Evolutionary conservation across 495 filamentous ascomycete genomes (phyloP), one percentile per base, ranked within the genome.

Genomic region (Podospora australis): DNA sequence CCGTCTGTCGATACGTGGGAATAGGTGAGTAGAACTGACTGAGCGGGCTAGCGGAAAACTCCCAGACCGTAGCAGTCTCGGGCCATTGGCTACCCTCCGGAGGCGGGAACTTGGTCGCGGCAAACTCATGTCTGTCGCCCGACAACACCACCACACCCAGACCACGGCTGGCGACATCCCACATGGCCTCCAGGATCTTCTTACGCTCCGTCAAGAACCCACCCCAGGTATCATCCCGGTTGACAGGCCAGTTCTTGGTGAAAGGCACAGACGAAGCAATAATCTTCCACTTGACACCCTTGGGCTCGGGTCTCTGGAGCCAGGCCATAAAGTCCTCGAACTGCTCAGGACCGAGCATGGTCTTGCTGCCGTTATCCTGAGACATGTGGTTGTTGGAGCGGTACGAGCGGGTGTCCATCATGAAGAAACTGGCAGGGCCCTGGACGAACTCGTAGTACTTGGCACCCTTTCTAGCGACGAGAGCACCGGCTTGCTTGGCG

Each of bases 51-150:
- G 84, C 86, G 32, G 83, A 88, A 61, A 95, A 97, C 66, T 97
- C 91, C 55, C 89, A 80, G 1, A 94, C 80, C 0, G 85, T 80
- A 0, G 77, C 72, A 23, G 59, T 74, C 26, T 78, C 64, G 0
- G 73, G 71, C 81, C 79, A 84, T 43, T 64, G 69, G 19, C 71
- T 64, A 13, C 72, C 62, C 28, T 48, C 68, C 19, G 88, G 86
- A 36, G 86, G 86, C 4, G 86, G 86, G 67, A 95, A 95, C 4
- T 81, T 80, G 0, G 90, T 96, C 1, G 91, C 89, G 21, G 84
- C 92, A 62, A 97, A 97, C 64, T 98, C 92, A 60, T 98, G 92
- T 4, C 92, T 68, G 56, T 98, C 92, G 9, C 92, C 92, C 26
- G 83, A 88, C 35, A 98, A 67, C 7, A 98, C 71, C 19, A 98